Evolutionary conservation across 148 eudicot species (phyloP), one percentile per base, ranked within the genome.

Genomic region (Chenopodium quinoa): DNA sequence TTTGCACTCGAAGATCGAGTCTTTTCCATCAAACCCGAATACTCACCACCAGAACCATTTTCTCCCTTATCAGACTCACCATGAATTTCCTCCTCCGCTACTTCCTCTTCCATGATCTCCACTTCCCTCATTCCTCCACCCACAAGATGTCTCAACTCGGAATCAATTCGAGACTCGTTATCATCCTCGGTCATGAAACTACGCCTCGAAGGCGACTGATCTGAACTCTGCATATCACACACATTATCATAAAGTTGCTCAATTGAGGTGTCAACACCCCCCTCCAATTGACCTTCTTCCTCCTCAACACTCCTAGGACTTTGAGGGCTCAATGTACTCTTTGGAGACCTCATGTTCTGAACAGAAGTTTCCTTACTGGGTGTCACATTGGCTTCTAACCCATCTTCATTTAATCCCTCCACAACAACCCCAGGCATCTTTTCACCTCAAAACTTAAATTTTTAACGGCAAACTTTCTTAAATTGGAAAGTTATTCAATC

Each of bases 161-260:
- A 97, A 86, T 97, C 99, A 48, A 97, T 97, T 79, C 92, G 84
- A 75, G 99, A 97, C 88, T 94, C 97, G 19, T 94, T 97, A 20
- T 97, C 98, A 63, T 97, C 77, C 77, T 74, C 95, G 0, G 98
- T 92, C 64, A 91, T 85, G 73, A 88, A 97, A 77, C 99, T 97
- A 71, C 77, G 92, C 85, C 99, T 91, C 4, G 99, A 97, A 16
- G 97, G 98, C 27, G 99, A 97, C 66, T 92, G 98, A 85, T 97
- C 98, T 62, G 99, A 97, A 71, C 99, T 97, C 87, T 94, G 95
- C 97, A 97, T 92, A 84, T 97, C 99, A 87, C 95, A 97, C 7
- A 97, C 97, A 83, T 97, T 97, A 79, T 94, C 93, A 78, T 91
- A 97, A 76, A 97, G 98, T 66, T 97, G 94, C 77, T 97, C 95